Evolutionary conservation across 345 rosid genomes (phyloP).

Genomic region (Heritiera fomes): DNA sequence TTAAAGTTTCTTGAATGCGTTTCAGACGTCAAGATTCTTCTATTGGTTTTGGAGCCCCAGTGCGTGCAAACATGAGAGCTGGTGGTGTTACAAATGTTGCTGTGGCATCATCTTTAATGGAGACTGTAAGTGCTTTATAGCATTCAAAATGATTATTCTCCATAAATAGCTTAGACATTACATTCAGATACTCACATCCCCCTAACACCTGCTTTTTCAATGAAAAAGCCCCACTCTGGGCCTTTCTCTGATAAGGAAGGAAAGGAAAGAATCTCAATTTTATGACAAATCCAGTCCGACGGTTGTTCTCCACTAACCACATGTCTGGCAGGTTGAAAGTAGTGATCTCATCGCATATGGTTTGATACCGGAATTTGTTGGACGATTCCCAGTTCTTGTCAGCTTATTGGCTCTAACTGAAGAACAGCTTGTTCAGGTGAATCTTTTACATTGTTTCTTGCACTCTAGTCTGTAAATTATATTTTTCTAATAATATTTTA

Average conservation of each 20-base stretch:
- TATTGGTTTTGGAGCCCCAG: constrained; percentile 97
- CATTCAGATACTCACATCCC: constrained; percentile 6
- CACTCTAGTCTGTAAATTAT: not conserved
- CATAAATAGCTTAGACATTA: not conserved
- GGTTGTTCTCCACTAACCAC: not conserved
- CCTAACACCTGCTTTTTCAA: too few relatives aligned
- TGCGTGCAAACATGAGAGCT: constrained; percentile 93
- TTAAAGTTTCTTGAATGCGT: constrained; percentile 20
- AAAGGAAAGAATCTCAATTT: too few relatives aligned
- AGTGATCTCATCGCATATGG: constrained; percentile 94
- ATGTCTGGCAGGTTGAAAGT: constrained; percentile 81
- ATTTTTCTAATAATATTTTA: not conserved
- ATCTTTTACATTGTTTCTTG: not conserved
- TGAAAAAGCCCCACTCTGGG: too few relatives aligned
- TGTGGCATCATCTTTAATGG: constrained; percentile 84
- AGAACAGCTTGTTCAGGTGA: constrained; percentile 96
- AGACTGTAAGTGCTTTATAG: constrained; percentile 60
- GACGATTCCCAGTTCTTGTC: constrained; percentile 94
- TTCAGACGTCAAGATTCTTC: constrained; percentile 96
- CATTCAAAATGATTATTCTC: not conserved
- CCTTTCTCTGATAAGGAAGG: too few relatives aligned
- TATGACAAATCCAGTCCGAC: too few relatives aligned
- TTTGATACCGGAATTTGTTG: constrained; percentile 98
- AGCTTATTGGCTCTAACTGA: constrained; percentile 93
- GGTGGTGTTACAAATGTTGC: constrained; percentile 74